Conservation (phyloP, 106 monocot genomes). For the Dendrobium chrysotoxum region DNA sequence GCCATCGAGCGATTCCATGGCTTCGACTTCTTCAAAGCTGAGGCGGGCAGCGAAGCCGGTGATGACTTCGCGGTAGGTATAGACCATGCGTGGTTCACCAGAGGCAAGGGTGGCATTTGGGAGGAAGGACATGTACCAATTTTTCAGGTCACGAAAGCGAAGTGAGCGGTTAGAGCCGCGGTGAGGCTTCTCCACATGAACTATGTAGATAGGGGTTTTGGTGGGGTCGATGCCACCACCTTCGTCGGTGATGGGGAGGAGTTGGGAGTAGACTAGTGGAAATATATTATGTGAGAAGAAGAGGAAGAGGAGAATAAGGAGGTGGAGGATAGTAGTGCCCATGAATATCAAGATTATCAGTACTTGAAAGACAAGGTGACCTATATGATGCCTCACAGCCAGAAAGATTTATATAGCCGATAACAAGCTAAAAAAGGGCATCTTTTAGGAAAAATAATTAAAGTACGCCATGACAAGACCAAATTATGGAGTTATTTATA, state of each 20-base stretch:
- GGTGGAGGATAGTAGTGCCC: background rate
- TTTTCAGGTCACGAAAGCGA: background rate
- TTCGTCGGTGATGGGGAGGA: background rate
- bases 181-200: constrained; percentile 9
- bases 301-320: background rate
- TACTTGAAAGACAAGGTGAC: too few relatives aligned
- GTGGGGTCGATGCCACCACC: background rate
- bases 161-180: background rate
- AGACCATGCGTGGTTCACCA: background rate
- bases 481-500: too few relatives aligned
- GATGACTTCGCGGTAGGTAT: constrained; percentile 5
- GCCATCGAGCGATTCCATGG: constrained; percentile 15
- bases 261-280: background rate
- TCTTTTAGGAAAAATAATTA: too few relatives aligned
- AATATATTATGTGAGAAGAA: background rate
- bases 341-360: too few relatives aligned
- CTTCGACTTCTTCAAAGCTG: constrained; percentile 21
- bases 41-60: constrained; percentile 30
- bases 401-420: too few relatives aligned
- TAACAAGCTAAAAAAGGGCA: too few relatives aligned
- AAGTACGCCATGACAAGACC: too few relatives aligned
- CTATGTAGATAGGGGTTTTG: constrained; percentile 12
- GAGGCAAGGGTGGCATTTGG: constrained; percentile 2
- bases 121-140: constrained; percentile 21
- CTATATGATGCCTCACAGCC: too few relatives aligned